These are phyloP conservation scores for Apiotrichum gamsii DNA, from an alignment of 1,284 basidiomycete species.

Conservation along the genomic window DNA sequence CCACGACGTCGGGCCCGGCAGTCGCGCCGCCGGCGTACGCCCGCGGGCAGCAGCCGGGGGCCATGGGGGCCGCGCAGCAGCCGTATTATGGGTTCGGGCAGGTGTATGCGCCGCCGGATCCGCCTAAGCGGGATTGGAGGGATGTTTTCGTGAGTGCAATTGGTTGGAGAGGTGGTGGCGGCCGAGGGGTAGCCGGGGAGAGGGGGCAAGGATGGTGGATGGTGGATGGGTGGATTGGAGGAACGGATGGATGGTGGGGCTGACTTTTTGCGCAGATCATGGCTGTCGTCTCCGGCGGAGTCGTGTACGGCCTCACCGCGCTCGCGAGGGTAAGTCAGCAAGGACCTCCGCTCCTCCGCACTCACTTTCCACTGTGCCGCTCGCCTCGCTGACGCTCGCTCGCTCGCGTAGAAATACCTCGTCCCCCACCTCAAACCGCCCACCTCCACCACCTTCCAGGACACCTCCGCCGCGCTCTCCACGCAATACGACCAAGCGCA, in stretches of 20 bases:
- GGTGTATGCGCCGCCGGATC: slow-evolving; percentile 35
- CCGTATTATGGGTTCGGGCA: slow-evolving; percentile 43
- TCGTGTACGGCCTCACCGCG: slow-evolving; percentile 80
- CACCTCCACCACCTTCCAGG: slow-evolving; percentile 78
- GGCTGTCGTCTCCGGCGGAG: slow-evolving; percentile 79
- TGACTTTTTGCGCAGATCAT: slow-evolving; percentile 62
- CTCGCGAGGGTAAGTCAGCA: slow-evolving; percentile 74
- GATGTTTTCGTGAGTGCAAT: slow-evolving; percentile 74
- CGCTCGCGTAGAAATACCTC: slow-evolving; percentile 80
- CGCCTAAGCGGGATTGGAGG: slow-evolving; percentile 71
- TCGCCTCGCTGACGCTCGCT: background rate
- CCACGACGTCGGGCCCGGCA: slow-evolving; percentile 15
- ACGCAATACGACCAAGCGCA: slow-evolving; percentile 93
- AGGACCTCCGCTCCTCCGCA: too few species aligned
- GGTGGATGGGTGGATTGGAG: too few species aligned
- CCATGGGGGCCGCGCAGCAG: background rate
- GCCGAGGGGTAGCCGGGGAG: too few species aligned
- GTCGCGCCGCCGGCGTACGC: slow-evolving; percentile 41
- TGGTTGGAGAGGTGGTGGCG: too few species aligned
- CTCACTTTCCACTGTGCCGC: too few species aligned
- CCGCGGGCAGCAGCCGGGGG: slow-evolving; percentile 1
- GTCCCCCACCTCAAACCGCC: slow-evolving; percentile 88
- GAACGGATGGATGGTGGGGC: background rate
- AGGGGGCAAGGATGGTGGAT: too few species aligned
- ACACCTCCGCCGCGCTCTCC: slow-evolving; percentile 73